A percentile compares a stretch with the other conserved stretches of the same genome.
Conservation (phyloP, 352 stramenopile genomes). For the Blastocystis hominis region DNA sequence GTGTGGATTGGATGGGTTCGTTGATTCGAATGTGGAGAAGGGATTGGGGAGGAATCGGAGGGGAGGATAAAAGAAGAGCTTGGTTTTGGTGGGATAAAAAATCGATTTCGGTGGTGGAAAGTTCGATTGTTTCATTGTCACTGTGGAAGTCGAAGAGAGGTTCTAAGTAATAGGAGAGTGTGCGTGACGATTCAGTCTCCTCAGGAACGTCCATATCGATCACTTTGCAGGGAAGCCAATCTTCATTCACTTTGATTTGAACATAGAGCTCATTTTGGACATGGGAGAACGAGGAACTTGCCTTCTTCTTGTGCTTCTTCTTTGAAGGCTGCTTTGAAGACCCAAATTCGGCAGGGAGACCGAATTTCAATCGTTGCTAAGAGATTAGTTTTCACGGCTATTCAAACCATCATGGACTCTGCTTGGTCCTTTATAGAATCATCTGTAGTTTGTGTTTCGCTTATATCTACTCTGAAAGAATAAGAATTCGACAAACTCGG, state of each 20-base stretch:
- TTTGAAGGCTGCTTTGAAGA: neutral
- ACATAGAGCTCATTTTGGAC: neutral
- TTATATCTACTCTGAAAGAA: neutral
- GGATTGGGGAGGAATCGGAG: neutral
- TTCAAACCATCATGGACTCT: neutral
- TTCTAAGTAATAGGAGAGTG: neutral
- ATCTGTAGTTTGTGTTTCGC: neutral
- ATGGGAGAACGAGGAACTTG: neutral
- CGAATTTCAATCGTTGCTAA: neutral
- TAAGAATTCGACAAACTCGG: too few species aligned
- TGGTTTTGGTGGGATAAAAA: neutral
- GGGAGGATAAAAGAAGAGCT: neutral
- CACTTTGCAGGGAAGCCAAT: neutral
- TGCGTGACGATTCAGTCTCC: neutral
- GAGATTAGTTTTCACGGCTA: neutral
- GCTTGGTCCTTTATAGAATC: neutral
- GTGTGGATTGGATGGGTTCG: neutral
- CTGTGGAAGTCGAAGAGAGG: neutral
- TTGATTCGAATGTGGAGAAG: neutral
- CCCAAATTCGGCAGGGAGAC: slow-evolving; percentile 22
- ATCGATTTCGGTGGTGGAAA: neutral
- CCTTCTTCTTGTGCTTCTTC: neutral
- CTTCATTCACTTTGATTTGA: neutral
- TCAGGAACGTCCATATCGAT: neutral
- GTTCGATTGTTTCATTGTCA: neutral